Percentiles rank a stretch among this genome's conserved stretches.
phyloP scores from a whole-genome alignment of 768 basidiomycete species.

The Daedalea quercina region DNA sequence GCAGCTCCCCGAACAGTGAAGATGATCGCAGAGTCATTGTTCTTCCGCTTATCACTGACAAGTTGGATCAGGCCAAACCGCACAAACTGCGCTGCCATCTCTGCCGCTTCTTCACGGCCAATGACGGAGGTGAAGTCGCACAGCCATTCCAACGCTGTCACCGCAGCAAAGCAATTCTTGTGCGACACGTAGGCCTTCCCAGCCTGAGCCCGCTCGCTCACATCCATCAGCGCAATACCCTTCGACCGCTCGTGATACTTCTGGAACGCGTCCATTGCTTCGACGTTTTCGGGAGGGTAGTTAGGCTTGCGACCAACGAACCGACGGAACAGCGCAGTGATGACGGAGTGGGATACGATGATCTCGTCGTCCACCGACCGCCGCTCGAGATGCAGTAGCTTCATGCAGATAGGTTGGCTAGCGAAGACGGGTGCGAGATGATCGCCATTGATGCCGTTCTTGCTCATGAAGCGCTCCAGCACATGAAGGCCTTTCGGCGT shows the following conservation, averaged over 20 bases:
- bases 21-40: conserved; percentile 88
- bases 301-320: conserved; percentile 88
- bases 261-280: conserved; percentile 53
- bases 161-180: conserved; percentile 79
- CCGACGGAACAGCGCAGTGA: conserved; percentile 93
- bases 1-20: conserved; percentile 84
- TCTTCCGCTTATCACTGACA: conserved; percentile 87
- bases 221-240: conserved; percentile 65
- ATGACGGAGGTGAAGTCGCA: conserved; percentile 96
- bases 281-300: conserved; percentile 45
- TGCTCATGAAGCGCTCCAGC: conserved; percentile 98
- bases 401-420: conserved; percentile 93
- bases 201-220: conserved; percentile 58
- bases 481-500: conserved; percentile 98
- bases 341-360: conserved; percentile 88
- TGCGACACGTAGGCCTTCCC: conserved; percentile 42
- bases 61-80: conserved; percentile 86
- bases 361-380: conserved; percentile 93
- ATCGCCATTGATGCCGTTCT: conserved; percentile 96
- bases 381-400: conserved; percentile 93
- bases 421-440: conserved; percentile 86
- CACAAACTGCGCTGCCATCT: conserved; percentile 97
- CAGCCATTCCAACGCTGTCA: conserved; percentile 91
- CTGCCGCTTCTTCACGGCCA: conserved; percentile 92
- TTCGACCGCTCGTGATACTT: conserved; percentile 77